Conservation (phyloP, 352 stramenopile species). For the Halophytophthora batemanensis region DNA sequence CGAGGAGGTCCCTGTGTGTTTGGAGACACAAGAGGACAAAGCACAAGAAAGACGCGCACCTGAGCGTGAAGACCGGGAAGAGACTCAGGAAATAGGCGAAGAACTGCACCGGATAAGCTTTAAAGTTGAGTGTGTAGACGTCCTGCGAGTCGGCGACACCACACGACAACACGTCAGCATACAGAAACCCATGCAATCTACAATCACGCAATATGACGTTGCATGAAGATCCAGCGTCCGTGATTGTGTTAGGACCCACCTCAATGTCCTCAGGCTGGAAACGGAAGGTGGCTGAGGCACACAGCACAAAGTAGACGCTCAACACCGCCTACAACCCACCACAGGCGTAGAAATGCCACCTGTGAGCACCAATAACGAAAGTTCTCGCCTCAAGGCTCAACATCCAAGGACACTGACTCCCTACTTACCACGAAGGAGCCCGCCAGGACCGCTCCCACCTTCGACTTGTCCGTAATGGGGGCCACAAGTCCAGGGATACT, state of each 20-base stretch:
- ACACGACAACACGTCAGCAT: slow-evolving; percentile 11
- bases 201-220: neutral
- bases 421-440: slow-evolving; percentile 63
- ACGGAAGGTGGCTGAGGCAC: slow-evolving; percentile 72
- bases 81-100: slow-evolving; percentile 87
- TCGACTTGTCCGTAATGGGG: slow-evolving; percentile 78
- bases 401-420: neutral
- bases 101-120: slow-evolving; percentile 68
- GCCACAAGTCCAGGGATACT: slow-evolving; percentile 82
- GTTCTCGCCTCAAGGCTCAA: neutral
- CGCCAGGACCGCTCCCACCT: slow-evolving; percentile 60
- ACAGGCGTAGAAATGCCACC: slow-evolving; percentile 5
- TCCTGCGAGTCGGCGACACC: slow-evolving; percentile 44
- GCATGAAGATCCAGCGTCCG: neutral
- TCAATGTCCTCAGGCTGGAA: slow-evolving; percentile 79
- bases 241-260: slow-evolving; percentile 25
- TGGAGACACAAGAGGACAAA: too few relatives aligned
- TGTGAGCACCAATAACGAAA: slow-evolving; percentile 4
- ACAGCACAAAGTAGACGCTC: slow-evolving; percentile 78
- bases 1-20: too few relatives aligned
- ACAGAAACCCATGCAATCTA: too few relatives aligned
- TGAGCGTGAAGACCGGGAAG: slow-evolving; percentile 86
- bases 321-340: slow-evolving; percentile 54
- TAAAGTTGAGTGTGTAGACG: slow-evolving; percentile 90
- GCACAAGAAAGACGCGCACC: slow-evolving; percentile 26